Evolutionary conservation across 2,329 filamentous ascomycete genomes (phyloP).

Genomic region (Claviceps africana): DNA sequence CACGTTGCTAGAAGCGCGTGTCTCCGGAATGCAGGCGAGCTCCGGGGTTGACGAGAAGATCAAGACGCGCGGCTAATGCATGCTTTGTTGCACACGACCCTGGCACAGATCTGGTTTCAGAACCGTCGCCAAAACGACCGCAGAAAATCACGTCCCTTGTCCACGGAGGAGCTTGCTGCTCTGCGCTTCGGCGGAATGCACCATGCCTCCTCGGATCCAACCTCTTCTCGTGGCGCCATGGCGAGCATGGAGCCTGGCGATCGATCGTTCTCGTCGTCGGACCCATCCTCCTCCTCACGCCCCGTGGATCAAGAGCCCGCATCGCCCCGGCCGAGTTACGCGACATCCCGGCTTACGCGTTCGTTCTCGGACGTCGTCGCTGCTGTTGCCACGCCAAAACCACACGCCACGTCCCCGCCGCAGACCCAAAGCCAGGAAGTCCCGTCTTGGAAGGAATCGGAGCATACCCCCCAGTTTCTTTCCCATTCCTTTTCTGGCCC

Average conservation of each 20-base stretch:
- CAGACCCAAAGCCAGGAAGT: slow-evolving; percentile 13
- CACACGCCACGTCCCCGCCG: slow-evolving; percentile 6
- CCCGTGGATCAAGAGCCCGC: slow-evolving; percentile 11
- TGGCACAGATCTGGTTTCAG: slow-evolving; percentile 90
- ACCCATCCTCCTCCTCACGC: slow-evolving; percentile 12
- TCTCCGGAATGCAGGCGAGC: background rate
- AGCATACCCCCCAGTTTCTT: slow-evolving; percentile 15
- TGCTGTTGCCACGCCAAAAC: slow-evolving; percentile 14
- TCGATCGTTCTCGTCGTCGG: slow-evolving; percentile 14
- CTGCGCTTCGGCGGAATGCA: slow-evolving; percentile 42
- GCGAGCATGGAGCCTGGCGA: slow-evolving; percentile 12
- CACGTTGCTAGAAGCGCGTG: background rate
- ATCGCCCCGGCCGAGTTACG: slow-evolving; percentile 9
- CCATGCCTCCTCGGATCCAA: slow-evolving; percentile 33
- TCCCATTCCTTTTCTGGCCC: slow-evolving; percentile 30
- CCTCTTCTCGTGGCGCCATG: slow-evolving; percentile 15
- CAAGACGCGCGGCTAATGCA: background rate
- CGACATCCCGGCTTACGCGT: slow-evolving; percentile 4
- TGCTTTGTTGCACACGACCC: background rate
- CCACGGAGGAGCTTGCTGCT: slow-evolving; percentile 59
- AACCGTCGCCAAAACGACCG: slow-evolving; percentile 88
- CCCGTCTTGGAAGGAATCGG: slow-evolving; percentile 15
- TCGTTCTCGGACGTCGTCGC: slow-evolving; percentile 9
- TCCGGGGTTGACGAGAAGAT: background rate
- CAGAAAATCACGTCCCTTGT: slow-evolving; percentile 71